Evolutionary conservation across 1,284 basidiomycete species (phyloP).

Genomic region (Volvariella surrecta): DNA sequence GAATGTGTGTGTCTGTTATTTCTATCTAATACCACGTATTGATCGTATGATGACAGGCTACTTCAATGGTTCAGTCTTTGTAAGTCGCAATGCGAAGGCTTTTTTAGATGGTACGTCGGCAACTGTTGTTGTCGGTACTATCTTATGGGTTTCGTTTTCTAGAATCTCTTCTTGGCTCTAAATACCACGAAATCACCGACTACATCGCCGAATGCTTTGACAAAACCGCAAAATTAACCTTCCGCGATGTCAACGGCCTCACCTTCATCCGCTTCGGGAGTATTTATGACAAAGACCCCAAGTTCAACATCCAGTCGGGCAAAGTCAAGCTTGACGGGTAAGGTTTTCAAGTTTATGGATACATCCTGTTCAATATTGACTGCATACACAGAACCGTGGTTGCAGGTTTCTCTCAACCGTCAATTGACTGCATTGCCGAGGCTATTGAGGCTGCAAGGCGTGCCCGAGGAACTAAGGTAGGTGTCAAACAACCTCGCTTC

Average conservation of each 20-base stretch:
- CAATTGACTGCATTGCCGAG: not conserved
- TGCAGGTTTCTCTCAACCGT: not conserved
- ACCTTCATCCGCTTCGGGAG: constrained; percentile 23
- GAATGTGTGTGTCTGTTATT: not conserved
- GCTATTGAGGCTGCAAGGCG: not conserved
- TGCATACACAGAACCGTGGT: not conserved
- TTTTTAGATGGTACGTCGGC: constrained; percentile 20
- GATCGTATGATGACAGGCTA: not conserved
- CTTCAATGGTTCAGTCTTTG: constrained; percentile 25
- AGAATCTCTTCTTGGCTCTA: constrained; percentile 4
- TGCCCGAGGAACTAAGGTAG: too few relatives aligned
- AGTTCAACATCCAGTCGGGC: constrained; percentile 32
- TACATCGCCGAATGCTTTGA: constrained; percentile 34
- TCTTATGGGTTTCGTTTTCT: not conserved
- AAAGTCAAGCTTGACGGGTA: constrained; percentile 39
- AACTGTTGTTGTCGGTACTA: too few relatives aligned
- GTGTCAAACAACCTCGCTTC: not conserved
- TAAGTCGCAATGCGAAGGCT: constrained; percentile 15
- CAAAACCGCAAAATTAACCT: constrained; percentile 36
- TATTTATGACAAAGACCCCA: constrained; percentile 31
- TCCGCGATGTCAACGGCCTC: constrained; percentile 25
- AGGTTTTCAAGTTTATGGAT: not conserved
- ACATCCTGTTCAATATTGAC: not conserved
- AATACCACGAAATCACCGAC: constrained; percentile 17
- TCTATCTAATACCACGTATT: not conserved